Base-by-base conservation (phyloP, 371 early-diverging fungal genomes). In the Blastocladiella emersonii region DNA sequence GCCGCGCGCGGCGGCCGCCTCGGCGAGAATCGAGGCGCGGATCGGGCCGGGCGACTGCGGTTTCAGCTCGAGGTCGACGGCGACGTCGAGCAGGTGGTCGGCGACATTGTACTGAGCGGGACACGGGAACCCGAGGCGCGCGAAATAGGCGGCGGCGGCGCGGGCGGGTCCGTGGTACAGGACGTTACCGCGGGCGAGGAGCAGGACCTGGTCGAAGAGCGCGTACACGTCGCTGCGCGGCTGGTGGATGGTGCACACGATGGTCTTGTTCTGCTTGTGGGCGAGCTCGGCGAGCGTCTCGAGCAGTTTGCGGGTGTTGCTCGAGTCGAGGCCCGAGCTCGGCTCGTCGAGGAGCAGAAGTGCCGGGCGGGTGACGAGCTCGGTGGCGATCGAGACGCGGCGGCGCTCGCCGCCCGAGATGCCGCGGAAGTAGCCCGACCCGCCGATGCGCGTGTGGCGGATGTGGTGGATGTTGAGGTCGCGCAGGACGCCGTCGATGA, bases 361-460 rank as follows among this genome's bases (percentile, higher is more conserved):
- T 7, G 37, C 30, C 0, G 61, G 61, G 1, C n/a, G 34, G 35
- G 61, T 44, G 35, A 72, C 61, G 0, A 74, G 43, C 63, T 78
- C 78, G 56, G 64, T 70, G 27, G 77, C 88, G 56, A 87, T 86
- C n/a, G 79, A 78, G 61, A 84, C 74, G 34, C 86, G 80, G 63
- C 82, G 80, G 64, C 80, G 76, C 72, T 85, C 85, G 59, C 84
- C 85, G 12, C 83, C 74, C 45, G 77, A 76, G 15, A 83, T 76
- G 56, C 83, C 83, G 2, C 66, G 35, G 23, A 35, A 19, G 66
- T 43, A 1, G 64, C 65, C 8, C 67, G 65, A 12, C 2, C 44
- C 61, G 44, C 61, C 61, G n/a, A 61, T 61, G 12, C 37, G 4
- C 2, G 61, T 34, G 5, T 6, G 8, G 67, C 72, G 34, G 34